Evolutionary conservation across 202 grass and related monocot species (phyloP), one percentile per base, ranked within the genome.

Genomic region (Brachypodium distachyon): DNA sequence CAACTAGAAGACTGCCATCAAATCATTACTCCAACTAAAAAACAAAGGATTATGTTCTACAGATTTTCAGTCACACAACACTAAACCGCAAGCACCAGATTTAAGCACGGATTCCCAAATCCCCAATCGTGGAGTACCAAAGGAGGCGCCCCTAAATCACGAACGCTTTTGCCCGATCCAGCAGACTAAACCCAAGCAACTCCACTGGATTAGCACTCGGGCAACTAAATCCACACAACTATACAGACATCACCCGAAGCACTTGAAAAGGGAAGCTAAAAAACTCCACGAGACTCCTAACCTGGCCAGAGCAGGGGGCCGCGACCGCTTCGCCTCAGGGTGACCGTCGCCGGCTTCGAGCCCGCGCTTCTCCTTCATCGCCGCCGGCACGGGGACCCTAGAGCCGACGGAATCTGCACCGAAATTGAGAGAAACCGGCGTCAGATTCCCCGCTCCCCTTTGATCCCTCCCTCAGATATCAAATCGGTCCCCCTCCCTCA

Each of bases 221-320:
- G 60, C 54, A 52, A 36, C 61, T 23, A 83, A 41, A 68, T 46
- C 54, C 29, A 47, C 61, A 62, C 12, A 79, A 4, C 68, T 39
- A 47, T 14, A 38, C 61, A 74, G 69, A 68, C 68, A 74, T 19
- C 76, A 75, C 22, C 38, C 27, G 26, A 74, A 32, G 61, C 29
- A 59, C 53, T 22, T 53, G 62, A 57, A 68, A 43, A 23, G 40
- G 12, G 9, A 36, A 8, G 6, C 17, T 22, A 61, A 57, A 17
- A 61, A 57, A 17, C 62, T 34, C 36, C 12, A 23, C 47, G 10
- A 61, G 28, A 11, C n/a, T 31, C 41, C 55, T 65, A 18, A 93
- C 90, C 86, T 93, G 21, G 90, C 90, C 10, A 93, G 86, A 43
- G 86, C 83, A 39, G 90, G 90, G 0, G 77, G 77, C 7, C 87